Evolutionary conservation across 1,139 yeast species (phyloP).

Genomic region (Magnusiomyces paraingens): DNA sequence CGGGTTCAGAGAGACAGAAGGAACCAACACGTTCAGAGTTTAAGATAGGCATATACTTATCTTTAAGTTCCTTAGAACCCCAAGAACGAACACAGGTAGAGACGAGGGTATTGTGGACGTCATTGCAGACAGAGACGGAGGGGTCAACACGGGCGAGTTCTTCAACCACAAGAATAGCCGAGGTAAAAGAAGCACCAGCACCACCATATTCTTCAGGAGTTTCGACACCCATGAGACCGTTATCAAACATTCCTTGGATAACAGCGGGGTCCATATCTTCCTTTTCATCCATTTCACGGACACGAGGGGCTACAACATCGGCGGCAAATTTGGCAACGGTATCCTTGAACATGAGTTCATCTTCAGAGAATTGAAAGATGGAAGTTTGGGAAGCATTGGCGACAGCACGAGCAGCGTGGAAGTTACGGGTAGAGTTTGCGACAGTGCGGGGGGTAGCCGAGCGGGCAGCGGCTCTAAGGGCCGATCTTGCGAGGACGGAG

Average conservation of each 20-base stretch:
- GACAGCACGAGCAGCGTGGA: background rate
- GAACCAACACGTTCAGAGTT: conserved; percentile 37
- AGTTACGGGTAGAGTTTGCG: background rate
- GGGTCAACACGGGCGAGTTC: conserved; percentile 43
- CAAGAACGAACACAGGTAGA: conserved; percentile 38
- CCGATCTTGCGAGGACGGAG: background rate
- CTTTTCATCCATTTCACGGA: conserved; percentile 40
- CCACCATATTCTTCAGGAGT: conserved; percentile 42
- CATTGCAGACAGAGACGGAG: conserved; percentile 39
- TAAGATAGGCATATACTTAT: conserved; percentile 37
- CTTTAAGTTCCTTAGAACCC: conserved; percentile 35
- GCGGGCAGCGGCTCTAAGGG: background rate
- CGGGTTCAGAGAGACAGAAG: conserved; percentile 38
- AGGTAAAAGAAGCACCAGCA: conserved; percentile 41
- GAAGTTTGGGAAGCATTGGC: conserved; percentile 9
- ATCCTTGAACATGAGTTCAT: conserved; percentile 38
- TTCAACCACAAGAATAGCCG: conserved; percentile 41
- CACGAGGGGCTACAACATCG: conserved; percentile 38
- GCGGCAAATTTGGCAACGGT: conserved; percentile 36
- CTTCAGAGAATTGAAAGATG: conserved; percentile 32
- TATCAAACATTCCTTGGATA: conserved; percentile 36
- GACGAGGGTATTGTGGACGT: conserved; percentile 42
- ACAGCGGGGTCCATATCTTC: conserved; percentile 37
- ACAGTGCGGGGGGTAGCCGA: background rate
- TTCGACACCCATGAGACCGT: conserved; percentile 41